phyloP scores from a whole-genome alignment of 1,284 basidiomycete species.

The Apiotrichum akiyoshidainum region DNA sequence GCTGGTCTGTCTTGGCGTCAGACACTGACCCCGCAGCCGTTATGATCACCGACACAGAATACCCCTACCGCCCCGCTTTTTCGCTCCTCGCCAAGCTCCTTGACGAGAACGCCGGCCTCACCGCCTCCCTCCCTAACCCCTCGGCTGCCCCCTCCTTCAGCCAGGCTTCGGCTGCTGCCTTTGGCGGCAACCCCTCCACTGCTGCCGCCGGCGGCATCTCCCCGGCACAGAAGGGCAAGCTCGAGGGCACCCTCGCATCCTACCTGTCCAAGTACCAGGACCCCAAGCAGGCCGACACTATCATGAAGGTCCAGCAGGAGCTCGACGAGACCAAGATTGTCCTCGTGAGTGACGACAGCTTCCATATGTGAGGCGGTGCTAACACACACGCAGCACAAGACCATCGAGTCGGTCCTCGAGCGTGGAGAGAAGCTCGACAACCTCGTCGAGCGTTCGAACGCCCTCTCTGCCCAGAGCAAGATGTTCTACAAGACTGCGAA shows the following conservation, averaged over 20 bases:
- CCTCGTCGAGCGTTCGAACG: conserved; percentile 90
- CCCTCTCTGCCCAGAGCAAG: conserved; percentile 86
- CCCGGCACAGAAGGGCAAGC: conserved; percentile 52
- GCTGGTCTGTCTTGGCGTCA: conserved; percentile 6
- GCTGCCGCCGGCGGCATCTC: conserved; percentile 47
- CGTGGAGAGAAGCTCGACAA: conserved; percentile 97
- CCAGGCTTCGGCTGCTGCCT: conserved; percentile 42
- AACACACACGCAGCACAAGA: conserved; percentile 74
- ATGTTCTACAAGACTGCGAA: conserved; percentile 92
- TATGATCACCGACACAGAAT: conserved; percentile 91
- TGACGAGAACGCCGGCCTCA: conserved; percentile 78
- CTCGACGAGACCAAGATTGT: conserved; percentile 99
- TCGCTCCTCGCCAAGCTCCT: conserved; percentile 90
- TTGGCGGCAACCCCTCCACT: conserved; percentile 48
- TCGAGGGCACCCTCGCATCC: conserved; percentile 61
- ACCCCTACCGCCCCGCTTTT: conserved; percentile 94
- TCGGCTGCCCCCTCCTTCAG: conserved; percentile 42
- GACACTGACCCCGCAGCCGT: conserved; percentile 59
- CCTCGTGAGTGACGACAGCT: conserved; percentile 59
- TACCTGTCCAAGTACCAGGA: conserved; percentile 96
- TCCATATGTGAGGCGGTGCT: not conserved
- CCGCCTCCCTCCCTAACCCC: conserved; percentile 56
- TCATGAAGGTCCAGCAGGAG: conserved; percentile 98
- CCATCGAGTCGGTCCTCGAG: conserved; percentile 94
- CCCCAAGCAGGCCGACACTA: conserved; percentile 94